Evolutionary conservation across 306 rosid genomes (phyloP).

Genomic region (Rosa multiflora): DNA sequence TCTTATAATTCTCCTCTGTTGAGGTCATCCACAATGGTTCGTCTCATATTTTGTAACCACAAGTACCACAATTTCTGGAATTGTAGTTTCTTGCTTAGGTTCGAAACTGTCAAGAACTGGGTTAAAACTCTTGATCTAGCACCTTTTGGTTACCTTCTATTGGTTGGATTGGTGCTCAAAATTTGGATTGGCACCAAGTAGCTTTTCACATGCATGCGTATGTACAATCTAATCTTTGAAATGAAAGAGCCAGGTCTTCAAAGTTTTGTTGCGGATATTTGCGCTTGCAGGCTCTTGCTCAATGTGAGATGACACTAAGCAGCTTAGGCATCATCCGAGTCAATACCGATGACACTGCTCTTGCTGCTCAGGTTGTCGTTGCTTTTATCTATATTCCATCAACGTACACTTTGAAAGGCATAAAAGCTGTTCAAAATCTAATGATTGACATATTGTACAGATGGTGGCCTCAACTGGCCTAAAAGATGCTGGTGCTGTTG

Average conservation of each 20-base stretch:
- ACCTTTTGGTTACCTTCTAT: no score
- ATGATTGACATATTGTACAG: conserved; percentile 45
- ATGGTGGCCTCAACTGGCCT: conserved; percentile 50
- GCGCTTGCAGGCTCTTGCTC: conserved; percentile 72
- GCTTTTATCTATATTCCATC: conserved; percentile 19
- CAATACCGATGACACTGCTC: conserved; percentile 71
- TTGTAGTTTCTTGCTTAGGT: neutral
- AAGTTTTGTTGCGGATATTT: conserved; percentile 23
- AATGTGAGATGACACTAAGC: conserved; percentile 59
- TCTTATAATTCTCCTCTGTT: neutral
- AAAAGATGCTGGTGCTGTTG: conserved; percentile 75
- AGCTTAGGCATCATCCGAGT: conserved; percentile 52
- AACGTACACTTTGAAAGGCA: conserved; percentile 18
- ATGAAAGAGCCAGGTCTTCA: conserved; percentile 5
- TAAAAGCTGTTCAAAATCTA: conserved; percentile 19
- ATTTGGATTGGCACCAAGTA: conserved; percentile 3
- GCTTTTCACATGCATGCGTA: neutral
- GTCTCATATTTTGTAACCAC: neutral
- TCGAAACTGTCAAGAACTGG: neutral
- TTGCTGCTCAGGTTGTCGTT: conserved; percentile 72
- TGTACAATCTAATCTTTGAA: neutral
- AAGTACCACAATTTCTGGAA: neutral
- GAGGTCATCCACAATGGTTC: neutral
- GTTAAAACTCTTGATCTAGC: no score
- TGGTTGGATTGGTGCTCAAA: neutral